A percentile compares a stretch with the other conserved stretches of the same genome.
phyloP scores from a whole-genome alignment of 495 filamentous ascomycete species.

The Daldinia decipiens region DNA sequence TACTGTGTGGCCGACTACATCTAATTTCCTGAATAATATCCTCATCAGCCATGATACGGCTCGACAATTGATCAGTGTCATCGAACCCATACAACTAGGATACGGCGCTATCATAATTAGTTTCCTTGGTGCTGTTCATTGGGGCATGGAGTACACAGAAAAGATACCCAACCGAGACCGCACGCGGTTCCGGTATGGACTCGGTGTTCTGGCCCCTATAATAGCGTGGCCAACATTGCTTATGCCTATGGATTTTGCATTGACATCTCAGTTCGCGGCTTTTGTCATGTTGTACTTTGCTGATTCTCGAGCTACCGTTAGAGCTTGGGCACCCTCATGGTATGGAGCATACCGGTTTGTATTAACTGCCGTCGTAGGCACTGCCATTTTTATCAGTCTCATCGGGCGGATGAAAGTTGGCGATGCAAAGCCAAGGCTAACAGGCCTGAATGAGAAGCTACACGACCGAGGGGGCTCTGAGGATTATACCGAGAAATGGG shows the following conservation, averaged over 20 bases:
- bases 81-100: conserved; percentile 92
- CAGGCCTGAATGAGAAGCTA: conserved; percentile 68
- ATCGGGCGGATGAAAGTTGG: conserved; percentile 88
- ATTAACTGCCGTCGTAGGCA: conserved; percentile 91
- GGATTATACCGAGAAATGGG: conserved; percentile 70
- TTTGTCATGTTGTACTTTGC: conserved; percentile 92
- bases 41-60: conserved; percentile 78
- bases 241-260: conserved; percentile 85
- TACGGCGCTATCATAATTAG: conserved; percentile 95
- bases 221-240: conserved; percentile 94
- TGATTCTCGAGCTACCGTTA: conserved; percentile 76
- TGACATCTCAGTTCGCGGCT: conserved; percentile 88
- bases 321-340: conserved; percentile 91
- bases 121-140: conserved; percentile 96
- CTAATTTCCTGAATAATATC: conserved; percentile 59
- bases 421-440: conserved; percentile 57
- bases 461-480: conserved; percentile 56
- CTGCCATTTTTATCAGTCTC: conserved; percentile 84
- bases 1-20: conserved; percentile 68
- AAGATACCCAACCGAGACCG: conserved; percentile 49
- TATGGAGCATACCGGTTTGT: conserved; percentile 95
- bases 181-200: conserved; percentile 72
- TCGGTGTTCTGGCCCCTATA: conserved; percentile 83
- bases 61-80: conserved; percentile 74
- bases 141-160: conserved; percentile 78